A percentile compares a stretch with the other conserved stretches of the same genome.
Evolutionary conservation across 2,329 filamentous ascomycete genomes (phyloP).

Genomic region (Endothia cerciana): DNA sequence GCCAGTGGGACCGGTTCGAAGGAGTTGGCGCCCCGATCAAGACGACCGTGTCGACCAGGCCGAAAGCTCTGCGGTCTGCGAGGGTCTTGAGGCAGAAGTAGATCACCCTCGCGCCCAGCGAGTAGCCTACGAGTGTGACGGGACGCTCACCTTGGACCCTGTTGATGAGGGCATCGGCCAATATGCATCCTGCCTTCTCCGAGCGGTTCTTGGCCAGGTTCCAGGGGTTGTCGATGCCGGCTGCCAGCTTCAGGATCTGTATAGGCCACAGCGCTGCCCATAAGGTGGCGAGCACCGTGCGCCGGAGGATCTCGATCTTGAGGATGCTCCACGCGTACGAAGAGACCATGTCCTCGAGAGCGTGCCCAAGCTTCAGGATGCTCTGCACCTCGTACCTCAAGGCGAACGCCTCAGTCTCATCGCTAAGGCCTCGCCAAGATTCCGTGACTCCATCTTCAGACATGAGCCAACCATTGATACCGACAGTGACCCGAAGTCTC

Average conservation of each 20-base stretch:
- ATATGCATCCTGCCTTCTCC: constrained; percentile 77
- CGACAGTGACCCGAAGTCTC: constrained; percentile 79
- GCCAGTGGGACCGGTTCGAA: constrained; percentile 73
- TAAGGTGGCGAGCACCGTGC: constrained; percentile 70
- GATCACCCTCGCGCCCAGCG: constrained; percentile 79
- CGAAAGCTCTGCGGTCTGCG: constrained; percentile 79
- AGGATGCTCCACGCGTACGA: constrained; percentile 77
- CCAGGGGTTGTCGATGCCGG: constrained; percentile 81
- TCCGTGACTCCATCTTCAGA: constrained; percentile 74
- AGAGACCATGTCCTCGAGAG: constrained; percentile 71
- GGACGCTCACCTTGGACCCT: constrained; percentile 81
- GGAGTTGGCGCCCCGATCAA: constrained; percentile 82
- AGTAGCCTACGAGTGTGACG: constrained; percentile 81
- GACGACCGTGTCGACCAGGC: constrained; percentile 80
- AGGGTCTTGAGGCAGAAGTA: constrained; percentile 79
- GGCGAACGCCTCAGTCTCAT: constrained; percentile 79
- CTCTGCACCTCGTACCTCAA: constrained; percentile 81
- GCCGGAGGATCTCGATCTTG: constrained; percentile 74
- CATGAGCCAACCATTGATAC: constrained; percentile 84
- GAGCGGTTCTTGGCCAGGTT: constrained; percentile 75
- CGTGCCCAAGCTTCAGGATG: constrained; percentile 74
- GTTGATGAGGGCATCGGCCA: constrained; percentile 83
- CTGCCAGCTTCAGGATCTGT: constrained; percentile 66
- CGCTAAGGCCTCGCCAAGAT: constrained; percentile 77
- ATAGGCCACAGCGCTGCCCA: constrained; percentile 73